Evolutionary conservation across 2,329 filamentous ascomycete species (phyloP).

Genomic region (Colletotrichum australisinense): DNA sequence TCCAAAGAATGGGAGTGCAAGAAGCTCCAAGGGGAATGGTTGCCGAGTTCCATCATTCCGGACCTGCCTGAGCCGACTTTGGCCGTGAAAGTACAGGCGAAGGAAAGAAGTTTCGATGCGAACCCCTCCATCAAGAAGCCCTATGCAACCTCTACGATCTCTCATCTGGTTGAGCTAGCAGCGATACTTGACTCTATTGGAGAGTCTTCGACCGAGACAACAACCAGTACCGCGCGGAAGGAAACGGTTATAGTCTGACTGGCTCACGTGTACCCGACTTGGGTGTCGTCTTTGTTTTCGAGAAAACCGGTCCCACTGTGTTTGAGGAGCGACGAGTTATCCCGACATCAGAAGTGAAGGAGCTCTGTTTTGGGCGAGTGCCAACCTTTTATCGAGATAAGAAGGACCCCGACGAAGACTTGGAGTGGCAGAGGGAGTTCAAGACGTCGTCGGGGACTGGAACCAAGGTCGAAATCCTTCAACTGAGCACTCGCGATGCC

Average conservation of each 20-base stretch:
- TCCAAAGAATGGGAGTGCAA: not conserved
- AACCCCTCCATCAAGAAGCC: slow-evolving; percentile 39
- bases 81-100: slow-evolving; percentile 13
- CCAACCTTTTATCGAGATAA: slow-evolving; percentile 48
- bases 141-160: slow-evolving; percentile 49
- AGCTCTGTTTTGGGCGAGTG: slow-evolving; percentile 53
- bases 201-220: slow-evolving; percentile 50
- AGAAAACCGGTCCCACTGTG: slow-evolving; percentile 47
- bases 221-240: slow-evolving; percentile 50
- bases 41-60: not conserved
- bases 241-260: slow-evolving; percentile 49
- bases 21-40: not conserved
- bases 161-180: slow-evolving; percentile 48
- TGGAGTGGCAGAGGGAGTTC: slow-evolving; percentile 6
- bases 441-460: slow-evolving; percentile 34
- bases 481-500: slow-evolving; percentile 40
- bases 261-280: slow-evolving; percentile 46
- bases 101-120: slow-evolving; percentile 14
- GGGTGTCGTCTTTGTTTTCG: slow-evolving; percentile 52
- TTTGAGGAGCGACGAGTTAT: slow-evolving; percentile 50
- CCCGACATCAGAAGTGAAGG: slow-evolving; percentile 50
- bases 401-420: not conserved
- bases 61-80: not conserved
- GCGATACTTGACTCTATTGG: slow-evolving; percentile 52
- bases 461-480: slow-evolving; percentile 36